These are phyloP conservation scores for Eimeria acervulina DNA, from an alignment of 169 alveolate species.

Conservation along the genomic window DNA sequence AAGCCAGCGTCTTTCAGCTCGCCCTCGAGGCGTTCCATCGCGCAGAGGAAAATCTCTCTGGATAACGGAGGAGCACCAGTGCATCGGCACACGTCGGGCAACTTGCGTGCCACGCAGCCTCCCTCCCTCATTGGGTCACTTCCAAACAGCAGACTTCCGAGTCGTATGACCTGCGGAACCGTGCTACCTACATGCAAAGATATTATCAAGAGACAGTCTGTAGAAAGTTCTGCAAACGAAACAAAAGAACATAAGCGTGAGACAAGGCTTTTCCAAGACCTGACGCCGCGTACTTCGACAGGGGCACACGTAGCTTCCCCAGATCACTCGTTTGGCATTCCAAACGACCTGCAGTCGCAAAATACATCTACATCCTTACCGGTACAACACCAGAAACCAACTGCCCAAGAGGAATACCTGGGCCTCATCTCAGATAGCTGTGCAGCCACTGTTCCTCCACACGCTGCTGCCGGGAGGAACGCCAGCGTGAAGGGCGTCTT, in stretches of 20 bases:
- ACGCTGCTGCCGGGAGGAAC: background rate
- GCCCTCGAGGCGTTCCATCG: background rate
- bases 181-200: conserved; percentile 48
- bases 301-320: background rate
- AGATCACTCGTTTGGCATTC: background rate
- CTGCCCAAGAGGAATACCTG: background rate
- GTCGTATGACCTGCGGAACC: conserved; percentile 64
- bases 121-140: background rate
- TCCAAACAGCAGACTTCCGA: conserved; percentile 20
- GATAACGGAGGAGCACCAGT: background rate
- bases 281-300: conserved; percentile 9
- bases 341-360: background rate
- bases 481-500: background rate
- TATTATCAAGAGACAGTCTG: background rate
- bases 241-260: conserved; percentile 12
- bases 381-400: background rate
- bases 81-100: background rate
- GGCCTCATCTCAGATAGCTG: background rate
- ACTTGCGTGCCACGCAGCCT: conserved; percentile 75
- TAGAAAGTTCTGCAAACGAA: background rate
- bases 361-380: background rate
- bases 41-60: background rate
- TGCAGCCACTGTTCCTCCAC: background rate
- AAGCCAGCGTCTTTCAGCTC: conserved; percentile 47
- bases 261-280: conserved; percentile 25